phyloP scores from a whole-genome alignment of 768 basidiomycete species.

The Hygrocybe coccinea region DNA sequence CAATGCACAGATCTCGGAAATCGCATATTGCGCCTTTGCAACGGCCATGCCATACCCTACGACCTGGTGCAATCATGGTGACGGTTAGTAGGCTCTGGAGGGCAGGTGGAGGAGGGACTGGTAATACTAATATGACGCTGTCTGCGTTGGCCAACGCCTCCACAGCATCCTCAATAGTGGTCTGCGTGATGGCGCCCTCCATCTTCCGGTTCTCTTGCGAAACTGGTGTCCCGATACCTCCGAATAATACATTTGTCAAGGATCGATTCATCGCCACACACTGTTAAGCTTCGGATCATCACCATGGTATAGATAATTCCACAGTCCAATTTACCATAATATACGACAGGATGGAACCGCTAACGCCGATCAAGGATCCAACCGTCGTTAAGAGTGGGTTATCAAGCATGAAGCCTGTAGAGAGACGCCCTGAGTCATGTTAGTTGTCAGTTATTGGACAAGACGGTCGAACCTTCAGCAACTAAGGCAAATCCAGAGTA shows the following conservation, averaged over 20 bases:
- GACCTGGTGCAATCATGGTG: constrained; percentile 41
- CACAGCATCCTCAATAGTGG: constrained; percentile 74
- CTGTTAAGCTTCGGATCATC: constrained; percentile 31
- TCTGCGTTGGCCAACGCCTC: constrained; percentile 76
- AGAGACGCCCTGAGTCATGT: constrained; percentile 7
- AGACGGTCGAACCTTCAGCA: constrained; percentile 57
- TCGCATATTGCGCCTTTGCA: constrained; percentile 81
- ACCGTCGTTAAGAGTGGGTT: constrained; percentile 80
- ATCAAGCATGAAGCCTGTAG: constrained; percentile 77
- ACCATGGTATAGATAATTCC: not conserved
- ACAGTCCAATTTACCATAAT: constrained; percentile 64
- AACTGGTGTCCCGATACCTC: constrained; percentile 64
- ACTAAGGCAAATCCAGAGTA: constrained; percentile 90
- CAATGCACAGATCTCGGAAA: constrained; percentile 69
- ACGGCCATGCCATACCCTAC: constrained; percentile 92
- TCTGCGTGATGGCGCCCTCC: constrained; percentile 77
- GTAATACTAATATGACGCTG: constrained; percentile 67
- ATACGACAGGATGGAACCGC: constrained; percentile 85
- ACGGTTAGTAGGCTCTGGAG: not conserved
- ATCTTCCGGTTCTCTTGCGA: constrained; percentile 63
- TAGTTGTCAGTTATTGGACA: not conserved
- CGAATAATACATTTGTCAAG: constrained; percentile 79
- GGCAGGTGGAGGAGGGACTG: not conserved
- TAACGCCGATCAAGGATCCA: constrained; percentile 84
- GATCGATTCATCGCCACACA: constrained; percentile 93